Evolutionary conservation across 805 yeast species (phyloP).

Genomic region (Saccharomycopsis guyanensis): DNA sequence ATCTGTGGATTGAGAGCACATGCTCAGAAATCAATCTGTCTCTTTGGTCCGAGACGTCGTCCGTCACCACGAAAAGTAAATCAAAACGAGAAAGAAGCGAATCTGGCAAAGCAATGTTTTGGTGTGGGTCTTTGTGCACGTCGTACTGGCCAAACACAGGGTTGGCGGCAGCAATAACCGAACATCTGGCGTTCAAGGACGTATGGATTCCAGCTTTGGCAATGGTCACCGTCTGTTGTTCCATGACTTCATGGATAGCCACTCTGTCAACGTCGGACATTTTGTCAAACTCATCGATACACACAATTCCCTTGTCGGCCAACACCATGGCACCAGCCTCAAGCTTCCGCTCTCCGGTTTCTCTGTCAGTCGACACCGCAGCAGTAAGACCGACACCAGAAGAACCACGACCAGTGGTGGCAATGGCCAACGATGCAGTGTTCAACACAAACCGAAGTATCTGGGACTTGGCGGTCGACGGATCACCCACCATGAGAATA

Average conservation of each 20-base stretch:
- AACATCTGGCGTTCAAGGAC: slow-evolving; percentile 90
- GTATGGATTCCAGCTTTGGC: slow-evolving; percentile 98
- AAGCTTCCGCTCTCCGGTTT: slow-evolving; percentile 91
- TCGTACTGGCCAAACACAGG: slow-evolving; percentile 97
- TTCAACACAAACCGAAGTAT: slow-evolving; percentile 88
- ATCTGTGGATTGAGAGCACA: slow-evolving; percentile 89
- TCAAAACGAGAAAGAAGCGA: slow-evolving; percentile 95
- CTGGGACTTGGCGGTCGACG: slow-evolving; percentile 97
- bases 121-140: slow-evolving; percentile 91
- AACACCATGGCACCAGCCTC: slow-evolving; percentile 99
- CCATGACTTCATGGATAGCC: slow-evolving; percentile 99
- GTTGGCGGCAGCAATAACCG: slow-evolving; percentile 96
- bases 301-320: slow-evolving; percentile 94
- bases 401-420: slow-evolving; percentile 99
- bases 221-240: slow-evolving; percentile 96
- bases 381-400: slow-evolving; percentile 99
- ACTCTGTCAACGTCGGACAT: slow-evolving; percentile 96
- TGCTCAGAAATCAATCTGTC: slow-evolving; percentile 91
- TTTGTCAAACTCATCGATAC: slow-evolving; percentile 98
- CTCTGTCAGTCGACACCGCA: slow-evolving; percentile 93
- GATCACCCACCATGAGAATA: slow-evolving; percentile 95
- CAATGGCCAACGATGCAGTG: slow-evolving; percentile 92
- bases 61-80: slow-evolving; percentile 89
- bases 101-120: slow-evolving; percentile 94
- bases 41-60: slow-evolving; percentile 77